Evolutionary conservation across 805 yeast genomes (phyloP), one percentile per base, ranked within the genome.

Genomic region (Nakazawaea ernobii): DNA sequence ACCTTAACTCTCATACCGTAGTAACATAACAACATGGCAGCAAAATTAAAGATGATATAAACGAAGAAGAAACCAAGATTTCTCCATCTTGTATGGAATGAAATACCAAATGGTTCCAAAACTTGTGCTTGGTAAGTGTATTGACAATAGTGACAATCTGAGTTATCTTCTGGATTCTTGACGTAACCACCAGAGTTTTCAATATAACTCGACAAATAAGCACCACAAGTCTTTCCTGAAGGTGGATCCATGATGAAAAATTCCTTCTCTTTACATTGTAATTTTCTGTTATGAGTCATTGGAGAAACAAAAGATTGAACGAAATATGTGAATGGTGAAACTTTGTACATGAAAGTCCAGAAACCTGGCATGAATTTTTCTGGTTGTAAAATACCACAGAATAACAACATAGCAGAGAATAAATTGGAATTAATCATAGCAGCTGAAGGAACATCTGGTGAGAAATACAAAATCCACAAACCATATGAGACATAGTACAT

Each of bases 261-360:
- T 20, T 20, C 24, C 24, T 20, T 20, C 24, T 20, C 24, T 20
- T 20, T 30, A 33, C 44, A 41, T 17, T 20, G 9, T 24, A 41
- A 27, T 24, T 28, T 13, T 9, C 17, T 11, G 30, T 41, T 15
- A 24, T 41, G 38, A 3, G 35, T 8, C 32, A 43, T 9, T 5
- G 71, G 65, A 2, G 87, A 82, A 32, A 66, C 59, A 50, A 80
- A 62, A 44, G 66, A 64, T 54, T 76, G 77, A 49, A 84, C 66
- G 59, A 81, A 73, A 58, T 84, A 84, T 1, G 87, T 80, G 65
- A 73, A 73, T 11, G 81, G 88, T 32, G 82, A 77, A 33, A 70
- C 72, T 50, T 80, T 74, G 71, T 82, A 78, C 85, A 84, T 84
- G 61, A 84, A 61, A 57, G 24, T 14, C 53, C 56, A 38, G 51